Base-by-base conservation (phyloP, 2,329 filamentous ascomycete genomes). In the Berkeleyomyces basicola region DNA sequence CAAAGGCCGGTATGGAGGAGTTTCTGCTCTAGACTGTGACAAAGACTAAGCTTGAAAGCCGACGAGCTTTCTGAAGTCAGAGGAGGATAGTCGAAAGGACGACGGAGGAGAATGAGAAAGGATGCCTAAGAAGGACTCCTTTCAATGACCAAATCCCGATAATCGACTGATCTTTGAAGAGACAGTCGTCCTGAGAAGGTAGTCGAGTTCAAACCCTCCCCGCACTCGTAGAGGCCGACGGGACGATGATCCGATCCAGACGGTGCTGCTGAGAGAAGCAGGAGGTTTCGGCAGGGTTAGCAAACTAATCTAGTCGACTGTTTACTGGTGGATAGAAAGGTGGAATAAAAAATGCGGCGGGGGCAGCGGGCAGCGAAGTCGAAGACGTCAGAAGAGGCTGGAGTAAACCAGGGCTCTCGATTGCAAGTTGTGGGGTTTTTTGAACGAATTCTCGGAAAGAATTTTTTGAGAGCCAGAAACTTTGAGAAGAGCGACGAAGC, bases 381-480 rank as follows among this genome's bases (percentile, higher is more conserved):
- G 61, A 37, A 55, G 43, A 46, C 61, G 40, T 62, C 51, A 62
- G 47, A 58, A 49, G 58, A 62, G 61, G 51, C 37, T 62, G 49
- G 61, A 62, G 31, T 57, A 62, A 49, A 46, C 53, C 51, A 62
- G 43, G 42, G 42, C 51, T 49, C 40, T 23, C 53, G n/a, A 46
- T 37, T 62, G 51, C 51, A 14, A 42, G 47, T 58, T 57, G 58
- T 59, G 59, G 63, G 59, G 53, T 59, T 43, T 59, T 57, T 43
- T 63, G 36, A 57, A 62, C 63, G 60, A 60, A 57, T 64, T 44
- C 57, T 64, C 59, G 57, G 33, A 60, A 59, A 64, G 61, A 61
- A 64, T 62, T 64, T 64, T 64, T 64, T 58, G 58, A 58, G 42
- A 61, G 55, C 55, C 47, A 46, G 40, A 64, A 60, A 62, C n/a